Evolutionary conservation across 805 yeast genomes (phyloP).

Genomic region (Lipomyces mesembrius): DNA sequence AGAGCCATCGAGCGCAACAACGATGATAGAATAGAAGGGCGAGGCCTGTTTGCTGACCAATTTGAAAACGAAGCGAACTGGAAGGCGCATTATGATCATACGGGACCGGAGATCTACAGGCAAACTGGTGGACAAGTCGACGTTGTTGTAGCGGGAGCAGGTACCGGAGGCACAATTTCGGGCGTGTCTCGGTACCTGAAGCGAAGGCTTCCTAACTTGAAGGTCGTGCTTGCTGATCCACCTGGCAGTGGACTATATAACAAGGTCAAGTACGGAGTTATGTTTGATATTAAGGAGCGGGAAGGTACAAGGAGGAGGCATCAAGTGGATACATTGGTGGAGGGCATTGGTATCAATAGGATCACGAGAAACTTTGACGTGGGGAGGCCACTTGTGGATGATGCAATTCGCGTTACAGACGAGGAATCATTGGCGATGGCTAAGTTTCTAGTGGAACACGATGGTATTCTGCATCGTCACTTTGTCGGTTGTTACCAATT

Average conservation of each 20-base stretch:
- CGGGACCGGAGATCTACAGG: conserved; percentile 90
- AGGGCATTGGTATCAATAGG: conserved; percentile 91
- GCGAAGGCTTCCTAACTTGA: conserved; percentile 51
- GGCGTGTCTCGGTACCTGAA: conserved; percentile 83
- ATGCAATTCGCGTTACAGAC: conserved; percentile 78
- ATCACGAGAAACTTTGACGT: conserved; percentile 77
- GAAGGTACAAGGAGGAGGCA: conserved; percentile 95
- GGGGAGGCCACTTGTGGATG: conserved; percentile 75
- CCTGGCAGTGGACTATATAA: conserved; percentile 93
- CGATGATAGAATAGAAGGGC: conserved; percentile 45
- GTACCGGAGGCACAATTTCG: conserved; percentile 97
- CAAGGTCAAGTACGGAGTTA: conserved; percentile 84
- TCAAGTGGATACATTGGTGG: conserved; percentile 93
- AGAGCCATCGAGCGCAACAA: conserved; percentile 58
- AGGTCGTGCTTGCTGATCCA: conserved; percentile 83
- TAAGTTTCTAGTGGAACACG: conserved; percentile 72
- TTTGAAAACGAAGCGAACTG: conserved; percentile 93
- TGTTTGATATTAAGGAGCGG: conserved; percentile 85
- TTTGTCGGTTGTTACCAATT: too few relatives aligned
- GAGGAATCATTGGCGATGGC: conserved; percentile 89
- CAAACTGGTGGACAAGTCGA: conserved; percentile 72
- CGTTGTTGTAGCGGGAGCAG: conserved; percentile 86
- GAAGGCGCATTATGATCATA: conserved; percentile 76
- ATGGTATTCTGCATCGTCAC: conserved; percentile 56
- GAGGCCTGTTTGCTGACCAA: conserved; percentile 91